These are phyloP conservation scores for Nepenthes alata DNA, from an alignment of 179 eudicot genomes.

Conservation along the genomic window DNA sequence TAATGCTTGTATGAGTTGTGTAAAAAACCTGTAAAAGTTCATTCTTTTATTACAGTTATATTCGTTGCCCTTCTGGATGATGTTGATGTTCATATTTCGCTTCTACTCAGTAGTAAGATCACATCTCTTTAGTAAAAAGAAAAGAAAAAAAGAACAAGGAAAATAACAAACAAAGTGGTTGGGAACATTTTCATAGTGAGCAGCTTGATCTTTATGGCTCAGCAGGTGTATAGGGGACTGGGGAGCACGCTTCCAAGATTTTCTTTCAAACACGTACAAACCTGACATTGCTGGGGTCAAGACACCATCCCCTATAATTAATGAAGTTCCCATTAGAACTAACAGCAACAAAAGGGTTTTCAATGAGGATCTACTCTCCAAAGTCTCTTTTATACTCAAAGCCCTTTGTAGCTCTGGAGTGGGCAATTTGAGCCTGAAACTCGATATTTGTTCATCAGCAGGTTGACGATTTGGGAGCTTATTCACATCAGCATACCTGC, in stretches of 20 bases:
- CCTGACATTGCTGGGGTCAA: constrained; percentile 97
- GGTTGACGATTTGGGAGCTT: constrained; percentile 80
- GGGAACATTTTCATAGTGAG: too few relatives aligned
- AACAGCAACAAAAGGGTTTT: constrained; percentile 60
- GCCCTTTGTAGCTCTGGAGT: constrained; percentile 93
- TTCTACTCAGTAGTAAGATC: too few relatives aligned
- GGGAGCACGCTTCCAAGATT: background rate
- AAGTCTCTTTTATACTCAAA: constrained; percentile 53
- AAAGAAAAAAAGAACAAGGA: too few relatives aligned
- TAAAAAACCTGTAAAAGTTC: too few relatives aligned
- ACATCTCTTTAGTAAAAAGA: too few relatives aligned
- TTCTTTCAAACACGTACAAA: constrained; percentile 7
- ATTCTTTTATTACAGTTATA: too few relatives aligned
- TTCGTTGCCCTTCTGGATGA: too few relatives aligned
- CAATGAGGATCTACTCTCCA: constrained; percentile 49
- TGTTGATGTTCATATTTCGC: too few relatives aligned
- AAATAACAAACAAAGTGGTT: too few relatives aligned
- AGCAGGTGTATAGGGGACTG: too few relatives aligned
- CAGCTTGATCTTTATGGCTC: too few relatives aligned
- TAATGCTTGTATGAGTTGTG: too few relatives aligned
- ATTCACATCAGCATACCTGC: constrained; percentile 76
- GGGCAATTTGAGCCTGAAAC: constrained; percentile 80
- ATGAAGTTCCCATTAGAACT: constrained; percentile 83
- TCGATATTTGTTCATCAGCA: constrained; percentile 81
- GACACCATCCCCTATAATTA: constrained; percentile 94